phyloP scores from a whole-genome alignment of 352 stramenopile genomes.

The Pythium volutum region DNA sequence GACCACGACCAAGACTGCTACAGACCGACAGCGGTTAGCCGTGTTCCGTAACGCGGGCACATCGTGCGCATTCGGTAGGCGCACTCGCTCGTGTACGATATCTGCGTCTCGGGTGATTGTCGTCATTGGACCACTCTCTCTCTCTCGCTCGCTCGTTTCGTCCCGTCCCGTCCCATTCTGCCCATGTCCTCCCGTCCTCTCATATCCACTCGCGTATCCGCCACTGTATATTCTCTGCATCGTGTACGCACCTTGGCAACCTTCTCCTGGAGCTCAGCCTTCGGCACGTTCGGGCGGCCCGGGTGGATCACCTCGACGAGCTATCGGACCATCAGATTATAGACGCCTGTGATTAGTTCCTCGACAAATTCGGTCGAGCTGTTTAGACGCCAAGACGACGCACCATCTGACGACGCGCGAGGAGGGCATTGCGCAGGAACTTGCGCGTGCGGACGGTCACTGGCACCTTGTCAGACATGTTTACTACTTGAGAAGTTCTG shows the following conservation, averaged over 20 bases:
- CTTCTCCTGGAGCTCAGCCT: slow-evolving; percentile 97
- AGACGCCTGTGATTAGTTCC: slow-evolving; percentile 1
- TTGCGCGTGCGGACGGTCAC: slow-evolving; percentile 99
- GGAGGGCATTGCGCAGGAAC: slow-evolving; percentile 98
- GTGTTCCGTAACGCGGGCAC: no score
- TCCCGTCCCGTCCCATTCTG: neutral
- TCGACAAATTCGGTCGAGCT: neutral
- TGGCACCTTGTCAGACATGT: slow-evolving; percentile 91
- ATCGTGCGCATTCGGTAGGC: neutral
- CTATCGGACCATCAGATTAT: slow-evolving; percentile 30
- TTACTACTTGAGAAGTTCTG: slow-evolving; percentile 74
- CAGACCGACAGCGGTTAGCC: neutral
- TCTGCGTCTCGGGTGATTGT: neutral
- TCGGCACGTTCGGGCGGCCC: slow-evolving; percentile 95
- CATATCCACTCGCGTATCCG: neutral
- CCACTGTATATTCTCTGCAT: slow-evolving; percentile 1
- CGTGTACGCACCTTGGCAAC: slow-evolving; percentile 89
- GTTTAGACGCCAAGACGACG: slow-evolving; percentile 14
- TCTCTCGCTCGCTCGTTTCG: slow-evolving; percentile 6
- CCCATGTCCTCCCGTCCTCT: neutral
- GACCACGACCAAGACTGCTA: neutral
- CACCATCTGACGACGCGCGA: slow-evolving; percentile 97
- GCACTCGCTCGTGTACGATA: neutral
- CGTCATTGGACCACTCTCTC: neutral
- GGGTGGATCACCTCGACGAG: slow-evolving; percentile 99